Base-by-base conservation (phyloP, 116 monocot species). In the Phalaenopsis hybrid region DNA sequence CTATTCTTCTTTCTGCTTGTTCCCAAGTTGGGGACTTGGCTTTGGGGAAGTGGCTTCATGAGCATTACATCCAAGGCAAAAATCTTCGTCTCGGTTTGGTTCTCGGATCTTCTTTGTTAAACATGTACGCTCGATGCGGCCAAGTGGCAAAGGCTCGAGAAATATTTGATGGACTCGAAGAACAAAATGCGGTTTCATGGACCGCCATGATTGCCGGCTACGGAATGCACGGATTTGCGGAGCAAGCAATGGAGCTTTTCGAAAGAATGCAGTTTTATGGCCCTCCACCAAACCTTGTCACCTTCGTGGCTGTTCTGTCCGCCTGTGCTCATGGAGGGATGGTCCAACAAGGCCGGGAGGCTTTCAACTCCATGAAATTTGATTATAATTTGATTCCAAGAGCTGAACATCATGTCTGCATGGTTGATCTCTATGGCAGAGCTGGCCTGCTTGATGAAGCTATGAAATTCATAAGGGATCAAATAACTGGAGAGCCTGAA, bases 51-150 rank as follows among this genome's bases (percentile, higher is more conserved):
- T 89, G 85, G 89, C 85, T 88, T 49, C 81, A 86, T 52, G 77
- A 69, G 31, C 20, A 76, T 25, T 89, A 82, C 45, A 65, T 91
- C 12, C 21, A 28, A 1, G 83, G 63, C 10, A 89, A 83, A 44
- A 78, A 75, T 5, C 20, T 88, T 13, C 79, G 44, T 5, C 44
- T 87, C 6, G 78, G 85, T 65, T 87, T 84, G 6, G 74, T 87
- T 73, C 88, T 91, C 6, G 94, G 89, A 0, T 88, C 85, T 52
- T 86, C 91, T 0, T 43, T 91, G 51, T 82, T 94, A 0, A 94
- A 85, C 59, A 94, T 94, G 93, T 91, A 88, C 59, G 88, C 88
- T 20, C 83, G 93, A 45, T 94, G 93, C n/a, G 89, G 93, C 20
- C 57, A 82, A 59, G 80, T 89, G 51, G 18, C 23, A n/a, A 87